Evolutionary conservation across 164 flowering plant genomes (phyloP).

Genomic region (Brasenia schreberi): DNA sequence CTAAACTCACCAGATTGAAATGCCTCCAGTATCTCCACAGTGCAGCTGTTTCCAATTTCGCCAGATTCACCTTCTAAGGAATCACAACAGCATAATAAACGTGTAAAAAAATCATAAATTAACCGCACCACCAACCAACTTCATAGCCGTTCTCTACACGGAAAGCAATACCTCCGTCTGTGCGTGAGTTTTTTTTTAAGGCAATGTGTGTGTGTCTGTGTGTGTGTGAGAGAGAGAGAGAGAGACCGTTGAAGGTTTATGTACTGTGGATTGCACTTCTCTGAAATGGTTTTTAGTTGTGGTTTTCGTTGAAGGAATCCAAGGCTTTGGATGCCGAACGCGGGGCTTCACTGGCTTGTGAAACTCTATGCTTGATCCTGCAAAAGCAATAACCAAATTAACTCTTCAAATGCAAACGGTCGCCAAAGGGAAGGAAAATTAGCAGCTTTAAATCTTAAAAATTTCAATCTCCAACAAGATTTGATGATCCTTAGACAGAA

Average conservation of each 20-base stretch:
- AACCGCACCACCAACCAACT: neutral
- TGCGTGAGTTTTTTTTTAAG: too few relatives aligned
- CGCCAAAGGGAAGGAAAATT: neutral
- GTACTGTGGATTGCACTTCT: constrained; percentile 40
- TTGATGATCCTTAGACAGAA: too few relatives aligned
- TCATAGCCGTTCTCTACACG: neutral
- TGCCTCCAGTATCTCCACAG: constrained; percentile 63
- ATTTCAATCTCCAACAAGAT: too few relatives aligned
- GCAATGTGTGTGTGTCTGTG: too few relatives aligned
- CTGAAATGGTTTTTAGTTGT: constrained; percentile 22
- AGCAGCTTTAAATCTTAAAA: neutral
- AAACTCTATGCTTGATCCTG: constrained; percentile 44
- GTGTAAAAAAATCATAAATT: neutral
- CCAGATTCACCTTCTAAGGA: constrained; percentile 54
- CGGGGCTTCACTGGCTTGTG: constrained; percentile 52
- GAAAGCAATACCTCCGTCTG: too few relatives aligned
- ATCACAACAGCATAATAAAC: constrained; percentile 1
- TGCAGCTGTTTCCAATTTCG: constrained; percentile 52
- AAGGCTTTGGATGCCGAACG: constrained; percentile 48
- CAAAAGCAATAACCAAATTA: neutral
- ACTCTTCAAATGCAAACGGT: neutral
- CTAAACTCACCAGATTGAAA: constrained; percentile 56
- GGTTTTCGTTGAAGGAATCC: constrained; percentile 39
- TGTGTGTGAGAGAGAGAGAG: neutral
- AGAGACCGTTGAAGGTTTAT: constrained; percentile 26